Conservation (phyloP, 345 rosid genomes). For the Hevea brasiliensis region DNA sequence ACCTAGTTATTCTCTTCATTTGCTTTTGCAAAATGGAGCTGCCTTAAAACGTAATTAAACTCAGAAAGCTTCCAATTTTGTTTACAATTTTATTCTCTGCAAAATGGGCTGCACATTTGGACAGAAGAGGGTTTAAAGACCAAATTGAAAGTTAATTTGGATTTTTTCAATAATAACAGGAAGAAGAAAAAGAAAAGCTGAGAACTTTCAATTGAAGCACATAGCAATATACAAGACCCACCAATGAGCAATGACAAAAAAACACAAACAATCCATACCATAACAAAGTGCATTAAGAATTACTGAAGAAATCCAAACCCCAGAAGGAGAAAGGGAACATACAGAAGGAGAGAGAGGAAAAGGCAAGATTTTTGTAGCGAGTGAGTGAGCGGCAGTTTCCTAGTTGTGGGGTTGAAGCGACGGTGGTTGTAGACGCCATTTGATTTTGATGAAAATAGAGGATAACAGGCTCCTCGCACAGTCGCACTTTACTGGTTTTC, state of each 20-base stretch:
- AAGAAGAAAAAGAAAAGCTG: background rate
- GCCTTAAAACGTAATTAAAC: background rate
- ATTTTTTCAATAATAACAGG: too few species aligned
- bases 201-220: background rate
- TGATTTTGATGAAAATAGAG: background rate
- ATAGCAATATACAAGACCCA: background rate
- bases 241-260: background rate
- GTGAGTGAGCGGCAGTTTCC: background rate
- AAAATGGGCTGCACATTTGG: background rate
- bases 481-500: background rate
- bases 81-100: background rate
- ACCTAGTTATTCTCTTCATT: background rate
- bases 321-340: background rate
- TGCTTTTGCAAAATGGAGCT: background rate
- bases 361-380: background rate
- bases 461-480: background rate
- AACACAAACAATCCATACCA: background rate
- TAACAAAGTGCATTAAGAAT: background rate
- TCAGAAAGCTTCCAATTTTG: conserved; percentile 3
- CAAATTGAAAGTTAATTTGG: conserved; percentile 3
- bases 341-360: conserved; percentile 20
- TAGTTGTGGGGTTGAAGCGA: conserved; percentile 3
- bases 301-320: conserved; percentile 1
- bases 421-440: background rate
- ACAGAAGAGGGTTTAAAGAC: too few species aligned